Conservation (phyloP, 345 rosid genomes). For the Eucalyptus cloeziana region DNA sequence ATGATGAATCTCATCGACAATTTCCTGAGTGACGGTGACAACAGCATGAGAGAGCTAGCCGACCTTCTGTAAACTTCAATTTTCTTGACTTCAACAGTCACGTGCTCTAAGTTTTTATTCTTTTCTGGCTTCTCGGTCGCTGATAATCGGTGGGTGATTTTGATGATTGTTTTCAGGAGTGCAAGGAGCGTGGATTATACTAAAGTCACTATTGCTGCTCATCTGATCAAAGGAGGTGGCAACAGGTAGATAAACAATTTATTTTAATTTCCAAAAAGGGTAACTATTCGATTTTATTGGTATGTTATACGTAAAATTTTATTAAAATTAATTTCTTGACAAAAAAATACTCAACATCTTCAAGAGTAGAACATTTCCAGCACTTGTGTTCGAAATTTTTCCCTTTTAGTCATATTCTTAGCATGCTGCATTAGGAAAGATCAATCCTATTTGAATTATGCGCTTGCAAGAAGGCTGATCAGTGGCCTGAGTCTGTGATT, state of each 20-base stretch:
- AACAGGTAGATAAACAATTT: neutral
- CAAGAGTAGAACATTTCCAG: neutral
- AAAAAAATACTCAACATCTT: neutral
- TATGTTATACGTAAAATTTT: neutral
- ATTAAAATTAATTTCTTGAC: neutral
- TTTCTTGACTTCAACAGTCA: neutral
- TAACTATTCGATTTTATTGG: neutral
- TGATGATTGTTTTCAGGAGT: neutral
- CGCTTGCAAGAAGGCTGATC: neutral
- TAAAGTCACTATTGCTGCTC: neutral
- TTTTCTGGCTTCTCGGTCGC: neutral
- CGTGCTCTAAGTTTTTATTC: neutral
- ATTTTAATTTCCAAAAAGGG: neutral
- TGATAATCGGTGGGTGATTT: neutral
- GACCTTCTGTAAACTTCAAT: neutral
- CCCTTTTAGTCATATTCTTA: neutral
- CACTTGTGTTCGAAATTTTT: neutral
- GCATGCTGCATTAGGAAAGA: neutral
- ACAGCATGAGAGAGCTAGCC: neutral
- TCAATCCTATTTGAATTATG: neutral
- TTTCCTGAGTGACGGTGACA: constrained; percentile 2
- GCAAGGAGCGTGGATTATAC: constrained; percentile 1
- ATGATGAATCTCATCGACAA: neutral
- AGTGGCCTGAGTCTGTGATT: neutral
- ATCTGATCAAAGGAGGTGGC: constrained; percentile 4